A percentile compares a stretch with the other conserved stretches of the same genome.
Evolutionary conservation across 768 basidiomycete species (phyloP).

Genomic region (Cytidiella melzeri): DNA sequence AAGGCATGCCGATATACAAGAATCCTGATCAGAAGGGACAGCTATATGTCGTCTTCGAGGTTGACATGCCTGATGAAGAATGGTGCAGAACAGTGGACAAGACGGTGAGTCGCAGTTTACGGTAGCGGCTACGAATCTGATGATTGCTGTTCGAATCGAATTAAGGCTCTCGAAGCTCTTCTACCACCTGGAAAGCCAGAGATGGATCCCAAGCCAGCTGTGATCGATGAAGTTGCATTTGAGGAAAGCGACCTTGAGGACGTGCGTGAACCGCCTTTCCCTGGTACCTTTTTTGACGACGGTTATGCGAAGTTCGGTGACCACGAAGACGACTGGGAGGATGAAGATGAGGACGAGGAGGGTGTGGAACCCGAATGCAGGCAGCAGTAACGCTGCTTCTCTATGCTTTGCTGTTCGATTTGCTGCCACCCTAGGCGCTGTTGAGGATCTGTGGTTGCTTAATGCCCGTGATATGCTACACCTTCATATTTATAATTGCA

Average conservation of each 20-base stretch:
- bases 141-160: slow-evolving; percentile 7
- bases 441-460: background rate
- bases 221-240: slow-evolving; percentile 64
- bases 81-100: slow-evolving; percentile 69
- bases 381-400: slow-evolving; percentile 14
- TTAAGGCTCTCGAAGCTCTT: slow-evolving; percentile 55
- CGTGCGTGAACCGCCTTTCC: slow-evolving; percentile 77
- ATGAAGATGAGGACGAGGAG: slow-evolving; percentile 67
- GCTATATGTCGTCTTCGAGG: slow-evolving; percentile 71
- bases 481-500: background rate
- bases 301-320: slow-evolving; percentile 70
- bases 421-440: background rate
- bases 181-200: slow-evolving; percentile 74
- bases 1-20: slow-evolving; percentile 86
- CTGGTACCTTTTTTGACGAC: slow-evolving; percentile 74
- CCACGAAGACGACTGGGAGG: slow-evolving; percentile 54
- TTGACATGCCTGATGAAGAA: slow-evolving; percentile 81
- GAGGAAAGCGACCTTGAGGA: slow-evolving; percentile 77
- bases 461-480: background rate
- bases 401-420: background rate
- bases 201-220: slow-evolving; percentile 62
- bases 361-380: slow-evolving; percentile 37
- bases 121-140: background rate
- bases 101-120: slow-evolving; percentile 34
- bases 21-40: slow-evolving; percentile 66